Base-by-base conservation (phyloP, 2,329 filamentous ascomycete genomes). In the Diaporthe longicolla region DNA sequence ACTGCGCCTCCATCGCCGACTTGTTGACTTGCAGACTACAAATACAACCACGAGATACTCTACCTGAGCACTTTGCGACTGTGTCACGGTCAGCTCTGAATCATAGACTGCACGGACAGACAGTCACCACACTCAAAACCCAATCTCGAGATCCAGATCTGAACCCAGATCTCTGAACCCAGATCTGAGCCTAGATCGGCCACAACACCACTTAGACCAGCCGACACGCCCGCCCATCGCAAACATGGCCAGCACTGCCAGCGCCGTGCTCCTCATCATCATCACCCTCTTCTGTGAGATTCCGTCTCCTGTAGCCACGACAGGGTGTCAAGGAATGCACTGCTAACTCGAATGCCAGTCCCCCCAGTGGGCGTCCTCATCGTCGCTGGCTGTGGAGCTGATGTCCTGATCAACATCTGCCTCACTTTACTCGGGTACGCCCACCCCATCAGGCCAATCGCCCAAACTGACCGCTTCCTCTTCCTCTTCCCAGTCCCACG, bases 371-470 rank as follows among this genome's bases (percentile, higher is more conserved):
- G 91, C 66, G 91, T 92, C 58, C 91, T 87, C 80, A 82, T 89
- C 65, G 88, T 93, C 69, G 88, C 91, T 73, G 92, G 92, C 79
- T 93, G 91, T 79, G 91, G 91, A 55, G 82, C 84, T 78, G 92
- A 93, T 79, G 82, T 93, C 45, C 85, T 91, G 70, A 89, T 93
- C 83, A 94, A 93, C 81, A 88, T 93, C 78, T 87, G 89, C 77
- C 83, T 94, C 76, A 93, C 92, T 0, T 78, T 93, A 37, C 86
- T 93, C 29, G 91, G 91, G 87, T 90, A 81, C 73, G 29, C 24
- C 26, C 55, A 43, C 2, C 10, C 5, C 26, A 61, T 17, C 40
- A 10, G 7, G 9, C 43, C 80, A 8, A 40, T 13, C 69, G 26
- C 24, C 26, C 55, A 43, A 52, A 68, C 2, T 11, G 37, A 40